phyloP scores from a whole-genome alignment of 768 basidiomycete species.

The Suillus americanus region DNA sequence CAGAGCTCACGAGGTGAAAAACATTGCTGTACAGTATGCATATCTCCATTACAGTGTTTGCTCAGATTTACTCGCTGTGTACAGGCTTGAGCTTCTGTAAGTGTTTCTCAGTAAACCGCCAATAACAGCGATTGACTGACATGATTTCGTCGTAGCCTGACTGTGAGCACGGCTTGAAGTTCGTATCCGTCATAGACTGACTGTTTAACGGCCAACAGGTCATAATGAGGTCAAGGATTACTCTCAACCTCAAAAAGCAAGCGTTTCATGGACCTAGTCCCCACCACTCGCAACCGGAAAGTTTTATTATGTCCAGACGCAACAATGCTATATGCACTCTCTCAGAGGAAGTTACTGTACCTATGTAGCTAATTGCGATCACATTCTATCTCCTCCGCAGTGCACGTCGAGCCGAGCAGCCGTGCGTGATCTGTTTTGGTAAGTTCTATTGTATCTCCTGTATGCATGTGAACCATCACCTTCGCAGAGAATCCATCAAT shows the following conservation, averaged over 20 bases:
- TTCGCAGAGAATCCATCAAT: background rate
- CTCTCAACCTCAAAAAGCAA: conserved; percentile 54
- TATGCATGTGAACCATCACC: background rate
- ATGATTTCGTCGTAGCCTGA: conserved; percentile 28
- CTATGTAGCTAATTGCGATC: background rate
- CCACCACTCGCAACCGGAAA: background rate
- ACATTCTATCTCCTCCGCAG: background rate
- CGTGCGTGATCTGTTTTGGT: background rate
- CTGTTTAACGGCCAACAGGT: conserved; percentile 33
- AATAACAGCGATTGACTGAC: conserved; percentile 37
- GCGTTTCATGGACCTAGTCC: background rate
- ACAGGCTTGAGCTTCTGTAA: conserved; percentile 41
- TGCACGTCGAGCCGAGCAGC: background rate
- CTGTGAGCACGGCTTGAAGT: conserved; percentile 10
- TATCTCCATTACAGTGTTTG: background rate
- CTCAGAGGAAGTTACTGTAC: too few relatives aligned
- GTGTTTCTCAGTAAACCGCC: conserved; percentile 10
- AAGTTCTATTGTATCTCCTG: background rate
- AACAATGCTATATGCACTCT: background rate
- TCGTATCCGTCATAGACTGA: background rate
- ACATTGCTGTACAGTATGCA: conserved; percentile 35
- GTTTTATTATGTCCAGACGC: background rate
- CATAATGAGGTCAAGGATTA: conserved; percentile 70
- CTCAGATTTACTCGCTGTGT: background rate
- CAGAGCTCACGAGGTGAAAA: conserved; percentile 28